Base-by-base conservation (phyloP, 2,329 filamentous ascomycete genomes). In the Sporothrix sp. region DNA sequence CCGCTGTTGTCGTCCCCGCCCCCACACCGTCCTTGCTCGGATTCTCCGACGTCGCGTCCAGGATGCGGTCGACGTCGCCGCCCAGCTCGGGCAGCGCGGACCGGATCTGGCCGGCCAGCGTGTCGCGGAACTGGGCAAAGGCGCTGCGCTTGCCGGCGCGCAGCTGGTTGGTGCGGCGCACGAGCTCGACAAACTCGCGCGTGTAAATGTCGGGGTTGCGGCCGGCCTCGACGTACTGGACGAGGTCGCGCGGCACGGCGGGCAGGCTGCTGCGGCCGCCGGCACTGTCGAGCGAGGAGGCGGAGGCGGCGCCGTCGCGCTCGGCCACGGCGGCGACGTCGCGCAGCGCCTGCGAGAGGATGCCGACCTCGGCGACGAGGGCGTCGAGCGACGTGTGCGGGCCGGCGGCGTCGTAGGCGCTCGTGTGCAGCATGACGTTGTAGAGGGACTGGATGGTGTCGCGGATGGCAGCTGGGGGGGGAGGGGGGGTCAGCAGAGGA, bases 141-240 rank as follows among this genome's bases (percentile, higher is more conserved):
- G 81, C 81, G 59, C 67, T 63, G 65, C 74, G 70, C 70, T 84
- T 85, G 50, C 82, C 82, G 58, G 75, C 72, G 69, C 82, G 74
- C 54, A 82, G 68, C 71, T 85, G 82, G 68, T 85, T 85, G 36
- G 75, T 72, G 42, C 80, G 71, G 50, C 81, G 69, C 21, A 82
- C 80, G 48, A 82, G 71, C 74, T 85, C 82, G 60, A 85, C 81
- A 60, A 85, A 85, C 68, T 85, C 82, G 60, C 82, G 73, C 50
- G 82, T 85, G 71, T 85, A 85, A 58, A 85, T 85, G 66, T 85
- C 82, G 2, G 82, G 82, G 68, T 85, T 85, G 46, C 82, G 79
- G 39, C 82, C 81, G 61, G 79, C 78, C 64, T 85, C 81, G 59
- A 85, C 81, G 67, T 85, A 85, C 61, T 79, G 71, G 54, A 84